These are phyloP conservation scores for Jackrogersella multiformis DNA, from an alignment of 495 filamentous ascomycete genomes.

Conservation along the genomic window DNA sequence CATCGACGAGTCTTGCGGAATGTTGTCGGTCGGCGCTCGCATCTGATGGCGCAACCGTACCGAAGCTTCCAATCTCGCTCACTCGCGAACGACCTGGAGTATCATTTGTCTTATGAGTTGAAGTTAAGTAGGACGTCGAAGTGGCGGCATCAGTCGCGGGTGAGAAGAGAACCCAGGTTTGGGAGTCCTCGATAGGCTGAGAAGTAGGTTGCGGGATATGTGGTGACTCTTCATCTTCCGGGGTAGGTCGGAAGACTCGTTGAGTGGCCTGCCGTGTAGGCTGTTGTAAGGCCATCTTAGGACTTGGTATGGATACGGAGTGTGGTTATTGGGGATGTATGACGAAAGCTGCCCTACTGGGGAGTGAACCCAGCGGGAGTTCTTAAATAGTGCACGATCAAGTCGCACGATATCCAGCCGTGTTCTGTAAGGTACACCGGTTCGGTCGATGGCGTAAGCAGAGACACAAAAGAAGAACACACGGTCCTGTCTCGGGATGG, in stretches of 20 bases:
- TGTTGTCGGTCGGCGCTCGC: slow-evolving; percentile 51
- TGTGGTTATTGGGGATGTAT: slow-evolving; percentile 11
- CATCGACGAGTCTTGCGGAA: slow-evolving; percentile 54
- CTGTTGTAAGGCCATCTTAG: slow-evolving; percentile 83
- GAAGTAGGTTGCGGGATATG: slow-evolving; percentile 52
- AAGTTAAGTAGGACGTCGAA: slow-evolving; percentile 73
- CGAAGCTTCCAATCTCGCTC: slow-evolving; percentile 87
- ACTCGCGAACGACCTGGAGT: slow-evolving; percentile 79
- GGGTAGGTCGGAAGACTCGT: slow-evolving; percentile 64
- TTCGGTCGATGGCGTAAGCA: slow-evolving; percentile 14
- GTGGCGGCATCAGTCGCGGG: slow-evolving; percentile 71
- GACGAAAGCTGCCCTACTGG: slow-evolving; percentile 37
- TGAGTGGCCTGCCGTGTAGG: slow-evolving; percentile 70
- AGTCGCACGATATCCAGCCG: slow-evolving; percentile 15
- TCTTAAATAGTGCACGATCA: slow-evolving; percentile 39
- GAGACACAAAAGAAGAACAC: slow-evolving; percentile 8
- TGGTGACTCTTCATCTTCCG: slow-evolving; percentile 57
- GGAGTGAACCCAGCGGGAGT: slow-evolving; percentile 36
- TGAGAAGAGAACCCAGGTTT: slow-evolving; percentile 97
- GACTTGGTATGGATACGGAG: slow-evolving; percentile 21
- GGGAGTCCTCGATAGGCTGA: slow-evolving; percentile 69
- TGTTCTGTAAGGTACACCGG: slow-evolving; percentile 7
- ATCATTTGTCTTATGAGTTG: slow-evolving; percentile 72
- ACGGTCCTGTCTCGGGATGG: slow-evolving; percentile 17
- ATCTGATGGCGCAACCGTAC: slow-evolving; percentile 66